These are phyloP conservation scores for Naegleria lovaniensis DNA, from an alignment of 208 protist species.

Conservation along the genomic window DNA sequence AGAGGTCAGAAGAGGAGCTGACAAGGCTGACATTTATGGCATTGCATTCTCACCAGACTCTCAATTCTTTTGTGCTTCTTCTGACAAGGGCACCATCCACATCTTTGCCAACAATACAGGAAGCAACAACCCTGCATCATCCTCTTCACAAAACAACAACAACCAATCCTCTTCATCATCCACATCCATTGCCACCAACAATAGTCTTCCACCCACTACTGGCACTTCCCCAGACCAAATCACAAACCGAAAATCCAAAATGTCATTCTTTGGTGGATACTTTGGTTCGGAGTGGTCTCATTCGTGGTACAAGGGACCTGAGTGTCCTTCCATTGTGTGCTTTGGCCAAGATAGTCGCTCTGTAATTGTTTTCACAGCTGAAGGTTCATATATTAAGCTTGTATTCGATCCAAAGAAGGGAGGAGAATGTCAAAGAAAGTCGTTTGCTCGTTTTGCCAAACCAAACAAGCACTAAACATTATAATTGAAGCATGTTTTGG, in stretches of 20 bases:
- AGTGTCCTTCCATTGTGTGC: constrained; percentile 26
- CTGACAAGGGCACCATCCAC: constrained; percentile 28
- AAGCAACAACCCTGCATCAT: neutral
- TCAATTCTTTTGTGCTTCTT: constrained; percentile 10
- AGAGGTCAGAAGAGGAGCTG: constrained; percentile 27
- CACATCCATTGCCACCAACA: neutral
- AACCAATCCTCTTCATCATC: neutral
- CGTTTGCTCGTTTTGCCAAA: neutral
- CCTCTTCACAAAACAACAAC: neutral
- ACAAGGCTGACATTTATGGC: constrained; percentile 18
- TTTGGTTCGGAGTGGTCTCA: constrained; percentile 36
- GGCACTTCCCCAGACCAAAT: neutral
- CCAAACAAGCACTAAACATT: neutral
- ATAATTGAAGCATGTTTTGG: too few species aligned
- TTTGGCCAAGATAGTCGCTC: constrained; percentile 28
- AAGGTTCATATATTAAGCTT: constrained; percentile 36
- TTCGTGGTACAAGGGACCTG: constrained; percentile 35
- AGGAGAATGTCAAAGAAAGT: constrained; percentile 32
- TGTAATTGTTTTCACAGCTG: constrained; percentile 31
- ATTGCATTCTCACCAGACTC: constrained; percentile 26
- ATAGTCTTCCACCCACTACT: neutral
- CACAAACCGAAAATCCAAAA: constrained; percentile 9
- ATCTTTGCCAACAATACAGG: constrained; percentile 20
- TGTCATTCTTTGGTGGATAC: constrained; percentile 25
- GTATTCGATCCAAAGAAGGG: constrained; percentile 34